Base-by-base conservation (phyloP, 768 basidiomycete species). In the Phylloporus arenicola region DNA sequence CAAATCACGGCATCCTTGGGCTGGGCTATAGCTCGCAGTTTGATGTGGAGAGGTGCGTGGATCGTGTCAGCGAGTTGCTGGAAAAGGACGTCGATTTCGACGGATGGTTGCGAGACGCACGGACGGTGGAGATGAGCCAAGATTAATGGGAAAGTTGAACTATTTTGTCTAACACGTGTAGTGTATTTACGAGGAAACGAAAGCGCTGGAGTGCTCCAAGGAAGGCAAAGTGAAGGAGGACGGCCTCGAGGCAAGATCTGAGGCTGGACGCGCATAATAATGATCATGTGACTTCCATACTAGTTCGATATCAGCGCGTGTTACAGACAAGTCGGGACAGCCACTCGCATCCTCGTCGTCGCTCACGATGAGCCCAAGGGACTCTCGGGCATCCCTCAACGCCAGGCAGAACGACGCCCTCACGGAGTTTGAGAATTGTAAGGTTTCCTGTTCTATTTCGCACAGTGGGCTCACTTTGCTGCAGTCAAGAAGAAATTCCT, bases 401-500 rank as follows among this genome's bases (percentile, higher is more conserved):
- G 73, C 70, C 54, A 76, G 84, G 58, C 87, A 88, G 72, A 85
- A 81, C 64, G 88, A 90, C 69, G 84, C 88, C 42, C 73, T 92
- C 38, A 77, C 84, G 53, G 89, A 92, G 63, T 90, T 89, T 60
- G 89, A 92, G 71, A 86, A 79, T 62, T 89, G 88, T 92, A 68
- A 61, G 88, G 52, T 42, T 56, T 54, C 41, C 44, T 44, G 47
- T 53, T 41, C 45, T 53, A 34, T 45, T 33, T 11, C 14, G 4
- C 17, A 46, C 17, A 25, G 6, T 37, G 30, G 11, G 17, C 49
- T 64, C 43, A 64, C 55, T 17, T 44, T 30, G 62, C 75, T 68
- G 68, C 64, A 92, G 89, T 91, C 75, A 91, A 91, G 83, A 89
- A 88, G 82, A 91, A 89, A 72, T 91, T 90, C 61, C 75, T 92